Percentiles rank a stretch among this genome's conserved stretches.
phyloP scores from a whole-genome alignment of 169 alveolate species.

The Cryptosporidium sp. region DNA sequence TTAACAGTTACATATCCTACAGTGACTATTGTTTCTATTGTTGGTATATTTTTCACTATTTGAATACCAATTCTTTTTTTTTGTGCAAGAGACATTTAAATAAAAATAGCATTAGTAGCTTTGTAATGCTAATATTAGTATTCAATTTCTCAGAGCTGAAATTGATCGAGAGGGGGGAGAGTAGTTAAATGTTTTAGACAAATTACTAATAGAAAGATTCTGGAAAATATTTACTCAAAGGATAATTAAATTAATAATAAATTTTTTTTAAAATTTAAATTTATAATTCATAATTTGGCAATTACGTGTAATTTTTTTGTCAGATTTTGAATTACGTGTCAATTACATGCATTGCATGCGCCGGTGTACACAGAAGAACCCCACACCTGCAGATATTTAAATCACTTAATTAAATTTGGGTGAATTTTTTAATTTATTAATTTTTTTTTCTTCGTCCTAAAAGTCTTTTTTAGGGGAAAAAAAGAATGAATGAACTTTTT shows the following conservation, averaged over 20 bases:
- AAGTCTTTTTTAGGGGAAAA: neutral
- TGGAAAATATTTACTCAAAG: neutral
- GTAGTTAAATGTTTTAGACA: neutral
- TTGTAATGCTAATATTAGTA: neutral
- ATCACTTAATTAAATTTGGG: neutral
- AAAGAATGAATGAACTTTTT: slow-evolving; percentile 7
- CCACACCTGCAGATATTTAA: neutral
- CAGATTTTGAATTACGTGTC: slow-evolving; percentile 20
- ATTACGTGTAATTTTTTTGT: neutral
- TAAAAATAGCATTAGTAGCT: neutral
- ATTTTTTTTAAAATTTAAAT: neutral
- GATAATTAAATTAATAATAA: no score
- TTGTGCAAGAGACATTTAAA: neutral
- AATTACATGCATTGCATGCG: slow-evolving; percentile 21
- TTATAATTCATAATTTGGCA: neutral
- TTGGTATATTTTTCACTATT: neutral
- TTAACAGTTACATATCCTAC: neutral
- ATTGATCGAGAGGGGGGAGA: neutral
- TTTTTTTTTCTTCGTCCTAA: neutral
- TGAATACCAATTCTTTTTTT: no score
- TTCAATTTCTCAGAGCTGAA: neutral
- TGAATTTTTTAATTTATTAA: neutral
- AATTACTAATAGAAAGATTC: neutral
- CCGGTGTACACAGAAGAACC: slow-evolving; percentile 14
- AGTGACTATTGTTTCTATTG: neutral